A percentile compares a stretch with the other conserved stretches of the same genome.
These are phyloP conservation scores for Byssochlamys sp. DNA, from an alignment of 2,329 filamentous ascomycete species.

Conservation along the genomic window DNA sequence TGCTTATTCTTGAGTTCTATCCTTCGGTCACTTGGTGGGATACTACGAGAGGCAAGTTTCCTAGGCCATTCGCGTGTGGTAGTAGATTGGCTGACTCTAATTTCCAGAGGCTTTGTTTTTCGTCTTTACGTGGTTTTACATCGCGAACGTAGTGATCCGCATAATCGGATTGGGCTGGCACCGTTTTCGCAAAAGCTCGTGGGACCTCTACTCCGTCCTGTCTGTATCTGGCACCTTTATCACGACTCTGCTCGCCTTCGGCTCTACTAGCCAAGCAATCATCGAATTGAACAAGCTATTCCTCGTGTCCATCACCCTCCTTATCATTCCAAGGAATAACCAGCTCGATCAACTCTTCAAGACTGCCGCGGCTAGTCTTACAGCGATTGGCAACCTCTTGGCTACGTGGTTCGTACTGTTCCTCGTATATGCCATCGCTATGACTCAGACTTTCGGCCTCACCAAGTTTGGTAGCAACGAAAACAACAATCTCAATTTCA, in stretches of 20 bases:
- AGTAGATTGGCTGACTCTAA: conserved; percentile 12
- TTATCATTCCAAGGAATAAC: conserved; percentile 92
- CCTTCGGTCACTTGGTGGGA: conserved; percentile 65
- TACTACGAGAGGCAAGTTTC: conserved; percentile 46
- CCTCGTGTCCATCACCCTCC: conserved; percentile 75
- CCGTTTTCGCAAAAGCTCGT: conserved; percentile 82
- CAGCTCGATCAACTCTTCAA: conserved; percentile 97
- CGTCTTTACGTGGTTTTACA: conserved; percentile 69
- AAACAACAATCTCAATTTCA: conserved; percentile 75
- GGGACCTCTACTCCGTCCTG: conserved; percentile 83
- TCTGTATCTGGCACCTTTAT: conserved; percentile 69
- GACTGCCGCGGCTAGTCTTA: conserved; percentile 86
- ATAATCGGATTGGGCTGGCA: conserved; percentile 84
- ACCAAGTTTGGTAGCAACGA: conserved; percentile 73
- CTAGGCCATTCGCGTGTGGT: not conserved
- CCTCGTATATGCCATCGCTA: conserved; percentile 86
- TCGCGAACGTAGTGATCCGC: conserved; percentile 71
- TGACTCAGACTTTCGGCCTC: conserved; percentile 90
- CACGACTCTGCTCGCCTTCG: conserved; percentile 68
- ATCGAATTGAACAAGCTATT: conserved; percentile 86
- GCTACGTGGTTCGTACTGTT: conserved; percentile 98
- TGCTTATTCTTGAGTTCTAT: conserved; percentile 80
- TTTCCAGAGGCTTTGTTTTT: conserved; percentile 63
- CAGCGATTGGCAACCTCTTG: conserved; percentile 79
- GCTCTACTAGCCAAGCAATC: conserved; percentile 50